phyloP scores from a whole-genome alignment of 352 stramenopile genomes.

The Aphanomyces cochlioides region DNA sequence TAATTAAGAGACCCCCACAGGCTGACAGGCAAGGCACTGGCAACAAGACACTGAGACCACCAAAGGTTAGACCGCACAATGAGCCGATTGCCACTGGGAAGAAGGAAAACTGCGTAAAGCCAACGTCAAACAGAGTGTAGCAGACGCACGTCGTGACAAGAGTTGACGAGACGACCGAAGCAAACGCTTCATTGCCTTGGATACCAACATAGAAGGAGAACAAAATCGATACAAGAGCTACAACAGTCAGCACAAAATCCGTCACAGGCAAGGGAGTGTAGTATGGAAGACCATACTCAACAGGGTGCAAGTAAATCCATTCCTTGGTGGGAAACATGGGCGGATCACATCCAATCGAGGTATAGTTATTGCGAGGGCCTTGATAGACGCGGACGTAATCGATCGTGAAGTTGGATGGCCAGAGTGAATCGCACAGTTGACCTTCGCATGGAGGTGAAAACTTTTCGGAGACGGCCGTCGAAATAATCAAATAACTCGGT shows the following conservation, averaged over 20 bases:
- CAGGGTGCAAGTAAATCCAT: constrained; percentile 90
- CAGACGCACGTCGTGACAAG: constrained; percentile 61
- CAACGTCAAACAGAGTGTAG: constrained; percentile 63
- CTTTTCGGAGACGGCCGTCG: constrained; percentile 95
- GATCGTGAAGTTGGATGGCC: constrained; percentile 91
- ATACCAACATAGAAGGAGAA: constrained; percentile 49
- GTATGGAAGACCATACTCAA: constrained; percentile 78
- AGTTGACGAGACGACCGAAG: constrained; percentile 51
- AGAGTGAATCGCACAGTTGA: constrained; percentile 91
- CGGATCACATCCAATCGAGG: constrained; percentile 92
- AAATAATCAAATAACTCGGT: constrained; percentile 97
- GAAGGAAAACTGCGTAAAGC: constrained; percentile 52
- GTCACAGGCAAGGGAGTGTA: constrained; percentile 62
- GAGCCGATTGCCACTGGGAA: constrained; percentile 63
- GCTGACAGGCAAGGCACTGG: constrained; percentile 54
- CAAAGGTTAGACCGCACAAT: constrained; percentile 69
- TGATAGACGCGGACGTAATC: constrained; percentile 95
- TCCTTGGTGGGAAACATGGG: constrained; percentile 82
- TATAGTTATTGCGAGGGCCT: constrained; percentile 84
- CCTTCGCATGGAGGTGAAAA: constrained; percentile 88
- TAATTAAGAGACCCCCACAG: constrained; percentile 63
- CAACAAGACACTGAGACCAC: constrained; percentile 58
- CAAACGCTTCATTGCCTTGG: constrained; percentile 49
- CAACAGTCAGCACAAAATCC: constrained; percentile 54
- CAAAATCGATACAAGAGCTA: constrained; percentile 41